Evolutionary conservation across 768 basidiomycete species (phyloP).

Genomic region (Pholiota molesta): DNA sequence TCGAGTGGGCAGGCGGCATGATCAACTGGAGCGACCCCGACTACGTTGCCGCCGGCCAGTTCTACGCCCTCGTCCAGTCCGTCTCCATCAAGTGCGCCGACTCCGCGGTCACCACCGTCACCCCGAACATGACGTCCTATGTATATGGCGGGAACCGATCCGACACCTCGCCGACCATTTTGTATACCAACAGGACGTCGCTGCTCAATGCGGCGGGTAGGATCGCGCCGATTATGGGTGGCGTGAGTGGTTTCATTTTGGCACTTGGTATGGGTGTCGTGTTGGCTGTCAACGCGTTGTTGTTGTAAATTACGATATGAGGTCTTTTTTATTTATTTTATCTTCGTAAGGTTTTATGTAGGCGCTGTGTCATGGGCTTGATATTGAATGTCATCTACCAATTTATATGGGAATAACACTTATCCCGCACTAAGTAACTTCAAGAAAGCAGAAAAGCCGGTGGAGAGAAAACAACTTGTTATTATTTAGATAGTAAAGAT

Average conservation of each 20-base stretch:
- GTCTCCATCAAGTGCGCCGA: conserved; percentile 69
- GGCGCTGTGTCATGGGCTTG: neutral
- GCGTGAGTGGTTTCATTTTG: conserved; percentile 20
- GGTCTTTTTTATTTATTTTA: neutral
- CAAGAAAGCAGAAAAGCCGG: neutral
- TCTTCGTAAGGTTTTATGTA: neutral
- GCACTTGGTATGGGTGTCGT: conserved; percentile 28
- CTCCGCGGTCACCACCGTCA: conserved; percentile 41
- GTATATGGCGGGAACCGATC: conserved; percentile 60
- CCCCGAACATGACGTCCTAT: conserved; percentile 60
- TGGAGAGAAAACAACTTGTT: too few relatives aligned
- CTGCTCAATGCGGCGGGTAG: conserved; percentile 50
- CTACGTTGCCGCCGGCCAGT: conserved; percentile 74
- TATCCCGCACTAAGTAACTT: neutral
- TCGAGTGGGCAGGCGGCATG: conserved; percentile 82
- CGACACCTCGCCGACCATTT: conserved; percentile 52
- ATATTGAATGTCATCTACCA: conserved; percentile 1
- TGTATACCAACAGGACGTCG: conserved; percentile 61
- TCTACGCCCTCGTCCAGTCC: conserved; percentile 65
- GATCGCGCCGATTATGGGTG: conserved; percentile 19
- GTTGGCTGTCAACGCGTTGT: conserved; percentile 28
- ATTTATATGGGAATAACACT: too few relatives aligned
- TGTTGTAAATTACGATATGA: conserved; percentile 16
- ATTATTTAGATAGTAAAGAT: too few relatives aligned
- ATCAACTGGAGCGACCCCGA: conserved; percentile 84